Percentiles rank a stretch among this genome's conserved stretches.
Evolutionary conservation across 2,329 filamentous ascomycete genomes (phyloP).

Genomic region (Aspergillus ibericus): DNA sequence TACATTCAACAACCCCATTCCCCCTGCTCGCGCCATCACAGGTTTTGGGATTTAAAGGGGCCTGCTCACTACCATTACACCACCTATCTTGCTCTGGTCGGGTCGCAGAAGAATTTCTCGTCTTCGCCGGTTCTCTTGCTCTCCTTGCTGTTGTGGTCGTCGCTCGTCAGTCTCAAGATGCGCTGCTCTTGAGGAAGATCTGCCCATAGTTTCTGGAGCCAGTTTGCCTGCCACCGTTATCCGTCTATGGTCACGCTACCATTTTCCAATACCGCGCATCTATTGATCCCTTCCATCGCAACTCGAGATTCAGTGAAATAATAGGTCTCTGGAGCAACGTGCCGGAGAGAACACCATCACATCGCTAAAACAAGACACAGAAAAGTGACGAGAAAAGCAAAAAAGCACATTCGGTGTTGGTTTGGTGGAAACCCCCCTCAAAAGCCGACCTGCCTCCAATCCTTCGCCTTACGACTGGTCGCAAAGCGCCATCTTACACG

Average conservation of each 20-base stretch:
- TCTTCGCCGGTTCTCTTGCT: conserved; percentile 9
- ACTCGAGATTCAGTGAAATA: conserved; percentile 12
- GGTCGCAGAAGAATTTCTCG: conserved; percentile 8
- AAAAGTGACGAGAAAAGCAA: conserved; percentile 5
- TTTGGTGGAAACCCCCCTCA: conserved; percentile 8
- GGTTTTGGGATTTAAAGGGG: not conserved
- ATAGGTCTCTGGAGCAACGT: conserved; percentile 13
- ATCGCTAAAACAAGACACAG: conserved; percentile 11
- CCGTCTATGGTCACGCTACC: conserved; percentile 34
- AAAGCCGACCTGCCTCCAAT: conserved; percentile 11
- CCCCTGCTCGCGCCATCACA: conserved; percentile 5
- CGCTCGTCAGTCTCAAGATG: conserved; percentile 24
- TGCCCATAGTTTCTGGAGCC: conserved; percentile 23
- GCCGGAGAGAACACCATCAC: conserved; percentile 8
- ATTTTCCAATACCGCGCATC: conserved; percentile 23
- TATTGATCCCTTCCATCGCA: conserved; percentile 10
- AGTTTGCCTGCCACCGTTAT: conserved; percentile 34
- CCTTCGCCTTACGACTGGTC: conserved; percentile 14
- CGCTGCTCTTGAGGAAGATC: conserved; percentile 29
- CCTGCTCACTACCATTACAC: conserved; percentile 4
- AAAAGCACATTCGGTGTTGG: conserved; percentile 4
- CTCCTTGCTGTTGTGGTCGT: conserved; percentile 6
- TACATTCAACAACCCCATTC: not conserved
- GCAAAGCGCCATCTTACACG: conserved; percentile 17
- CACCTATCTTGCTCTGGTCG: conserved; percentile 8